Percentiles rank a stretch among this genome's conserved stretches.
Conservation (phyloP, 2,329 filamentous ascomycete genomes). For the Diaporthe ilicicola region DNA sequence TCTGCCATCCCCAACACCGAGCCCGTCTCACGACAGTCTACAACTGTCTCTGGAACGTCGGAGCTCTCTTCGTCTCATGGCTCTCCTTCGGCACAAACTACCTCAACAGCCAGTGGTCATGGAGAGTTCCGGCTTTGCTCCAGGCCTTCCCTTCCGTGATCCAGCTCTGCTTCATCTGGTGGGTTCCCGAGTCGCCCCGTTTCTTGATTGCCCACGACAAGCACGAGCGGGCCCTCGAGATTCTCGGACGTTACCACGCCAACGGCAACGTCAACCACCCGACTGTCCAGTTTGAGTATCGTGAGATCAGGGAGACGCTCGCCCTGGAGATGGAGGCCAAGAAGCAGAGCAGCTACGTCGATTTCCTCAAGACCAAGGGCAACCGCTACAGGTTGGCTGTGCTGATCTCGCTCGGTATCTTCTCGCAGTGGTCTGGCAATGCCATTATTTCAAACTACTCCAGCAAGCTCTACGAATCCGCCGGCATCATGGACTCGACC, state of each 20-base stretch:
- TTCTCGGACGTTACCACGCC: constrained; percentile 65
- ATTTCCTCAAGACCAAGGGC: constrained; percentile 63
- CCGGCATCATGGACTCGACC: constrained; percentile 57
- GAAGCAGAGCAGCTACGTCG: constrained; percentile 57
- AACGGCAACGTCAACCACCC: constrained; percentile 60
- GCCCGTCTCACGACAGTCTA: constrained; percentile 61
- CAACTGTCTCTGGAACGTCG: constrained; percentile 65
- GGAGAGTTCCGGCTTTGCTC: constrained; percentile 58
- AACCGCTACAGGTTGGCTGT: constrained; percentile 64
- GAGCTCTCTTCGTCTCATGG: constrained; percentile 56
- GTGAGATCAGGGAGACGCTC: constrained; percentile 67
- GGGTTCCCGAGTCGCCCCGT: constrained; percentile 61
- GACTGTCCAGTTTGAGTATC: constrained; percentile 66
- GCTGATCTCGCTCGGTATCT: constrained; percentile 63
- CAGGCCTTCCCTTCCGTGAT: constrained; percentile 58
- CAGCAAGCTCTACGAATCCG: constrained; percentile 60
- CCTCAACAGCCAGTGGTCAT: constrained; percentile 58
- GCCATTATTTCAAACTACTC: constrained; percentile 68
- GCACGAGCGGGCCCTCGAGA: constrained; percentile 60
- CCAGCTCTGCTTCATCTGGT: constrained; percentile 60
- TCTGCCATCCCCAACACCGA: constrained; percentile 60
- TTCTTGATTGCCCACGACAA: constrained; percentile 45
- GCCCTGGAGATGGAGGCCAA: constrained; percentile 58
- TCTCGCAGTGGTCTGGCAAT: constrained; percentile 69
- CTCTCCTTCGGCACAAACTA: constrained; percentile 58